phyloP scores from a whole-genome alignment of 2,329 filamentous ascomycete genomes.

The Exophiala bonariae region DNA sequence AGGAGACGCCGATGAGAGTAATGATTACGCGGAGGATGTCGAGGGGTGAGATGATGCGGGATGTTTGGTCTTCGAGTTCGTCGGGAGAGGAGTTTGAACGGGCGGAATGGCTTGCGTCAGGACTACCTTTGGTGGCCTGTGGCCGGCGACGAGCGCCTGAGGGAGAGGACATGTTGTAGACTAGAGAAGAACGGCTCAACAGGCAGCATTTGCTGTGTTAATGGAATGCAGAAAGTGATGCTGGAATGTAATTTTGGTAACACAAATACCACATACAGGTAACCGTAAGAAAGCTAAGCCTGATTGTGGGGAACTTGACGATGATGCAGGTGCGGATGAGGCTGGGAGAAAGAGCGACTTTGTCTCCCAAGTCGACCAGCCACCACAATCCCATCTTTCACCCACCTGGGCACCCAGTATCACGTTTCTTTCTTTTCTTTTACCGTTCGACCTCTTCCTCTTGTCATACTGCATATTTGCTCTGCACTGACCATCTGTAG shows the following conservation, averaged over 20 bases:
- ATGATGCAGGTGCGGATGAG: background rate
- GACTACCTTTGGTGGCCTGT: conserved; percentile 6
- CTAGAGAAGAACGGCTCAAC: no score
- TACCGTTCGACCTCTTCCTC: background rate
- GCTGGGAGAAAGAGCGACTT: conserved; percentile 4
- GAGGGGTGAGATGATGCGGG: conserved; percentile 46
- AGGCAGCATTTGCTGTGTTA: no score
- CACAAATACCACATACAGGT: no score
- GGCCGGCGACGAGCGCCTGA: conserved; percentile 1
- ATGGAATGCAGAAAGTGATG: no score
- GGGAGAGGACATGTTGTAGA: no score
- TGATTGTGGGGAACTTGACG: no score
- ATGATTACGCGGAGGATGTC: conserved; percentile 70
- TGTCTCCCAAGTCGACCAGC: conserved; percentile 6
- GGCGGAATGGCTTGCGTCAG: background rate
- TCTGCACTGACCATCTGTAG: no score
- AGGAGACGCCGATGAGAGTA: conserved; percentile 66
- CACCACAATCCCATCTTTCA: conserved; percentile 1
- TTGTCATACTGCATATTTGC: no score
- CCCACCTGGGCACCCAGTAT: background rate
- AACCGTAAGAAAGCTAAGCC: no score
- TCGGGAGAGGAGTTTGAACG: background rate
- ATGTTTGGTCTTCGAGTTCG: conserved; percentile 20
- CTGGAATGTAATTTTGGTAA: no score
- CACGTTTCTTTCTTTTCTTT: background rate